Evolutionary conservation across 208 protist species (phyloP).

Genomic region (Trypanosoma mega): DNA sequence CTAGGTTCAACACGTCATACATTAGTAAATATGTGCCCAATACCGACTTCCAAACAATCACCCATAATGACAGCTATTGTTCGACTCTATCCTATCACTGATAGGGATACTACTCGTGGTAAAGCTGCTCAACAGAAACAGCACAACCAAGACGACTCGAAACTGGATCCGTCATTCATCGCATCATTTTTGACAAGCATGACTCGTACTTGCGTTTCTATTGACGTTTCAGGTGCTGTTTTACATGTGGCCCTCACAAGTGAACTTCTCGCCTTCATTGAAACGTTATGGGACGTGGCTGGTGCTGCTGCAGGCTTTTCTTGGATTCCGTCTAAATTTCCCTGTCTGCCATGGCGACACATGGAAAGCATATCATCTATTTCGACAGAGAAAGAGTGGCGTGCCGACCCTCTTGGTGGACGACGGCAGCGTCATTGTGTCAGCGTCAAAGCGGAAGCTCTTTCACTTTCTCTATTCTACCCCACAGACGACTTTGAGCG

Average conservation of each 20-base stretch:
- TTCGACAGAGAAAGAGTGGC: conserved; percentile 26
- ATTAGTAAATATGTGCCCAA: no score
- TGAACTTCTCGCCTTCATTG: conserved; percentile 23
- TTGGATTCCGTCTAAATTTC: conserved; percentile 21
- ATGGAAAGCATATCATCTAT: neutral
- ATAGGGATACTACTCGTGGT: no score
- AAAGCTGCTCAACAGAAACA: no score
- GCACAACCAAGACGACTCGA: no score
- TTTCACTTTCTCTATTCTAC: conserved; percentile 17
- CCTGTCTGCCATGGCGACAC: conserved; percentile 30
- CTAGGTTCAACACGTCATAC: no score
- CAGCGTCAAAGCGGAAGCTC: neutral
- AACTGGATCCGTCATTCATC: no score
- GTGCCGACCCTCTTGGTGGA: conserved; percentile 3
- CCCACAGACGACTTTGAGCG: conserved; percentile 23
- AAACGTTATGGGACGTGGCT: conserved; percentile 41
- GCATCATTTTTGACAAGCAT: no score
- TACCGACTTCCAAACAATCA: no score
- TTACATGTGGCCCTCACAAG: conserved; percentile 23
- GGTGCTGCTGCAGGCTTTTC: conserved; percentile 35
- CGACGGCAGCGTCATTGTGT: conserved; percentile 9
- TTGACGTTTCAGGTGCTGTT: conserved; percentile 7
- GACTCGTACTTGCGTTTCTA: no score
- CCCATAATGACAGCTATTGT: no score
- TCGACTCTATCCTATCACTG: no score